Evolutionary conservation across 2,329 filamentous ascomycete species (phyloP).

Genomic region (Ceratocystis huliohia): DNA sequence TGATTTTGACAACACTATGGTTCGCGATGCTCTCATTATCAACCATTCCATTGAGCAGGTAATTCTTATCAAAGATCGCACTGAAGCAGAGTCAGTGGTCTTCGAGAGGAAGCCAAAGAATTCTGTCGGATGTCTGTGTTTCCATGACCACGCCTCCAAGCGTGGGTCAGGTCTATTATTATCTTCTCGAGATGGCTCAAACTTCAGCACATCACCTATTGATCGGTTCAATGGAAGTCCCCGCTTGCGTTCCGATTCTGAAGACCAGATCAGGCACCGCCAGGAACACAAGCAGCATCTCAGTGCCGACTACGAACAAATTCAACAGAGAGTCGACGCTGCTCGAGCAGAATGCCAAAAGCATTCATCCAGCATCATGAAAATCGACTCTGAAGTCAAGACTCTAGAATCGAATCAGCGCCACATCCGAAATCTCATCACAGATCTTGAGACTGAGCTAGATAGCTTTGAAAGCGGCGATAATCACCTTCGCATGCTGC

Average conservation of each 20-base stretch:
- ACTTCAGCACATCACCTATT: constrained; percentile 39
- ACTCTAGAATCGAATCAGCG: constrained; percentile 26
- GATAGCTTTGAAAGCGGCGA: constrained; percentile 57
- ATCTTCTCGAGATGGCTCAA: constrained; percentile 57
- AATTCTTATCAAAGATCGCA: constrained; percentile 57
- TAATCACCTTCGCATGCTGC: constrained; percentile 48
- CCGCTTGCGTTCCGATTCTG: constrained; percentile 70
- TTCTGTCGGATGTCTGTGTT: constrained; percentile 58
- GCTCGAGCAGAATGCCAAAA: constrained; percentile 38
- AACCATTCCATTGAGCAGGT: constrained; percentile 71
- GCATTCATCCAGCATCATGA: constrained; percentile 35
- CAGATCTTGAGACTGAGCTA: constrained; percentile 43
- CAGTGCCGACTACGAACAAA: constrained; percentile 39
- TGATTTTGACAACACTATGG: constrained; percentile 65
- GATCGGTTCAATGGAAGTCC: constrained; percentile 40
- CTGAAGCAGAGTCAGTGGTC: constrained; percentile 58
- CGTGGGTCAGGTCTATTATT: constrained; percentile 36
- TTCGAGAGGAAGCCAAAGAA: constrained; percentile 51
- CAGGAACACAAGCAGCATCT: constrained; percentile 41
- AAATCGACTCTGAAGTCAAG: constrained; percentile 24
- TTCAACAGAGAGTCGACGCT: constrained; percentile 37
- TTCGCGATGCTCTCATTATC: constrained; percentile 75
- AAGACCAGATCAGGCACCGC: constrained; percentile 47
- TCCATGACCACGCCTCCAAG: constrained; percentile 43
- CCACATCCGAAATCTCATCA: constrained; percentile 30